Conservation (phyloP, 352 stramenopile genomes). For the Globisporangium spinosum region DNA sequence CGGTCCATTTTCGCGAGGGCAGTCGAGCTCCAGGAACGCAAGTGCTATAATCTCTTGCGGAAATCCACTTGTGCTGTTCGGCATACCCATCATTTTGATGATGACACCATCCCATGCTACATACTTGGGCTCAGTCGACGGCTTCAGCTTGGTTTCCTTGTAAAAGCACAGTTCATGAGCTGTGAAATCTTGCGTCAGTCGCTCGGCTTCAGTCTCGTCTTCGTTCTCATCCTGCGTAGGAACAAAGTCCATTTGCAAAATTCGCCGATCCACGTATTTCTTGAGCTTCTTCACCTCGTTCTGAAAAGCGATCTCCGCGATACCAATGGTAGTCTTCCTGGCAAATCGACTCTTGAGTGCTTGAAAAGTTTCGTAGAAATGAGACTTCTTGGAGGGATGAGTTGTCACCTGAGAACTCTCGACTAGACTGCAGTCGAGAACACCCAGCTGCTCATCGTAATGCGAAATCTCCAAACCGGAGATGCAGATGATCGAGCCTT, state of each 20-base stretch:
- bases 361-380: constrained; percentile 34
- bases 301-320: constrained; percentile 16
- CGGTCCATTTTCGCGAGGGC: not conserved
- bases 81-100: constrained; percentile 31
- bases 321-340: constrained; percentile 19
- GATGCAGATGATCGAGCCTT: constrained; percentile 50
- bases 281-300: constrained; percentile 28
- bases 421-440: constrained; percentile 54
- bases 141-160: constrained; percentile 11
- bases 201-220: constrained; percentile 38
- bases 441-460: constrained; percentile 47
- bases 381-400: constrained; percentile 56
- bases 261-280: constrained; percentile 43
- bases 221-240: constrained; percentile 29
- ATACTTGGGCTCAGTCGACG: constrained; percentile 18
- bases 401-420: constrained; percentile 57
- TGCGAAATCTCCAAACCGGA: constrained; percentile 60
- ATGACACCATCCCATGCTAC: constrained; percentile 30
- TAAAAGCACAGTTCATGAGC: constrained; percentile 21
- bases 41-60: constrained; percentile 30
- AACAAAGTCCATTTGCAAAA: constrained; percentile 39
- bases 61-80: constrained; percentile 19
- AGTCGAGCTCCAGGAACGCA: constrained; percentile 29
- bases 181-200: constrained; percentile 48
- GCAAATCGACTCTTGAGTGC: constrained; percentile 10